A percentile compares a stretch with the other conserved stretches of the same genome.
phyloP scores from a whole-genome alignment of 305 asterid species.

The Lippia alba region DNA sequence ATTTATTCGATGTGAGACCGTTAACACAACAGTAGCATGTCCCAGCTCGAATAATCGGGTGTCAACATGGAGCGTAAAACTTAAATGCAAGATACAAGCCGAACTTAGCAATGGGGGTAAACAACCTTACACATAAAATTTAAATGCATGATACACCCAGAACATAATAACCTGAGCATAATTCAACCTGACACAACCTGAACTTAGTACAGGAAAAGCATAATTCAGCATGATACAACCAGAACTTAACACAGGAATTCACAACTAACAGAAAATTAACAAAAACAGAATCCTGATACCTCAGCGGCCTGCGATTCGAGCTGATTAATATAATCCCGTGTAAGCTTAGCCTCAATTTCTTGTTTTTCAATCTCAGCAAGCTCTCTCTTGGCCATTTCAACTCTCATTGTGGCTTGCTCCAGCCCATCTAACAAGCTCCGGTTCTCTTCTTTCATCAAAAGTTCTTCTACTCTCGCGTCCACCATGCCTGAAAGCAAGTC shows the following conservation, averaged over 20 bases:
- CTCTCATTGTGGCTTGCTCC: constrained; percentile 81
- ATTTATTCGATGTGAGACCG: no score
- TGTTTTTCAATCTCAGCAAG: constrained; percentile 80
- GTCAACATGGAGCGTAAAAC: no score
- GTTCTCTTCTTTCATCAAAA: constrained; percentile 82
- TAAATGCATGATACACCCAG: no score
- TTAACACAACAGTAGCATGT: no score
- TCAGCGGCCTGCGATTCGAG: constrained; percentile 81
- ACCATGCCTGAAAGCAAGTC: constrained; percentile 71
- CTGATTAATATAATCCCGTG: constrained; percentile 63
- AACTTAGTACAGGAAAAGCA: no score
- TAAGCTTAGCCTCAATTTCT: constrained; percentile 66
- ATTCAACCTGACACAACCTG: no score
- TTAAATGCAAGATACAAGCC: no score
- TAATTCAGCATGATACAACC: no score
- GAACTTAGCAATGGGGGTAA: no score
- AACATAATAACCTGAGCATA: no score
- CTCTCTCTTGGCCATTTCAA: constrained; percentile 74
- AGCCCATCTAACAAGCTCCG: constrained; percentile 70
- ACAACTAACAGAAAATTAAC: background rate
- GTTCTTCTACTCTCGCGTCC: constrained; percentile 72
- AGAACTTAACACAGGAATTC: background rate
- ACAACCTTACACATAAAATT: no score
- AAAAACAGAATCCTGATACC: constrained; percentile 44
- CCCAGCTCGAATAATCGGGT: no score